These are phyloP conservation scores for Sicyos baderoa DNA, from an alignment of 306 rosid genomes.

Conservation along the genomic window DNA sequence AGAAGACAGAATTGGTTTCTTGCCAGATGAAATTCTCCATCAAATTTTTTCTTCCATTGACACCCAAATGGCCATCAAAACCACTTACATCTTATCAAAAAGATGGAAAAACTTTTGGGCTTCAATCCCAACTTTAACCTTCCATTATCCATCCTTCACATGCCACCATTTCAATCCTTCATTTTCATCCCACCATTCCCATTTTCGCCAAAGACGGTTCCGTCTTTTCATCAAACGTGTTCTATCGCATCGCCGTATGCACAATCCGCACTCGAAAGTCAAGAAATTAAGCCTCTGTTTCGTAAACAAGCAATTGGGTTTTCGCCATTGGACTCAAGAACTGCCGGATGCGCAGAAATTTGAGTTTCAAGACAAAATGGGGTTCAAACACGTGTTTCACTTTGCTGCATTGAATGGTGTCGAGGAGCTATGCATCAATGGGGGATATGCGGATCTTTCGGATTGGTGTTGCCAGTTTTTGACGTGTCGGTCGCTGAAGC, in stretches of 20 bases:
- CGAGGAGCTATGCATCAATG: not conserved
- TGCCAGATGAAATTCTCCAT: constrained; percentile 1
- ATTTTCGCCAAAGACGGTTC: not conserved
- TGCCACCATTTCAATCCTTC: not conserved
- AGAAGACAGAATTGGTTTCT: not conserved
- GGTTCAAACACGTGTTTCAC: not conserved
- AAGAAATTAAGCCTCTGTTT: not conserved
- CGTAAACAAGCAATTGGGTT: not conserved
- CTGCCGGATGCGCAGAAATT: not conserved
- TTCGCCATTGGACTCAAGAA: not conserved
- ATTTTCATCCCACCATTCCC: no score
- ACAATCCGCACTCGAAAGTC: not conserved
- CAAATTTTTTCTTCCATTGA: not conserved
- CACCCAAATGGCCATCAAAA: not conserved
- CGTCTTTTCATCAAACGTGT: not conserved
- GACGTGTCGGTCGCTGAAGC: not conserved
- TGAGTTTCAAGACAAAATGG: not conserved
- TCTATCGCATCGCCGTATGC: not conserved
- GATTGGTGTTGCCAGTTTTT: not conserved
- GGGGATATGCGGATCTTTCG: not conserved
- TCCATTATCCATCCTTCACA: not conserved
- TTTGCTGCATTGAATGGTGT: not conserved
- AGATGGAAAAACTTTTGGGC: not conserved
- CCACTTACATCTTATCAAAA: not conserved
- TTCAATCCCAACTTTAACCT: not conserved